A percentile compares a stretch with the other conserved stretches of the same genome.
Conservation (phyloP, 1,139 yeast species). For the Suhomyces wounanorum region DNA sequence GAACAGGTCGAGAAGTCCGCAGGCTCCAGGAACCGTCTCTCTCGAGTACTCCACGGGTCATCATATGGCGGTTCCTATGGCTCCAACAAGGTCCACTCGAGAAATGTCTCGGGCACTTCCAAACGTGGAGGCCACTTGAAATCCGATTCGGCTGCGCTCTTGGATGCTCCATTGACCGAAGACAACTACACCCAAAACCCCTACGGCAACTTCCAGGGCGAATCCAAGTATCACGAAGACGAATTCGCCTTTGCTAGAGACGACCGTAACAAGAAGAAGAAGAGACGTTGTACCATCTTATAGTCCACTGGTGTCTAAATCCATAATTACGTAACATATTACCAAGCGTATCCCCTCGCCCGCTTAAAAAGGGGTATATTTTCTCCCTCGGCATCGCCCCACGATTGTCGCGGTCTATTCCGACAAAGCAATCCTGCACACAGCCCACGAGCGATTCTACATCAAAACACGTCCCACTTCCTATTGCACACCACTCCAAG, state of each 20-base stretch:
- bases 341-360: background rate
- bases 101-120: constrained; percentile 17
- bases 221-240: constrained; percentile 37
- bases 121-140: constrained; percentile 31
- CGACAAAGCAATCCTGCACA: constrained; percentile 4
- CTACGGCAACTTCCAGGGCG: constrained; percentile 28
- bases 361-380: constrained; percentile 1
- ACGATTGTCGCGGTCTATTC: background rate
- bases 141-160: constrained; percentile 39
- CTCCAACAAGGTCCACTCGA: constrained; percentile 13
- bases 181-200: constrained; percentile 34
- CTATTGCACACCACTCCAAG: background rate
- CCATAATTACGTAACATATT: background rate
- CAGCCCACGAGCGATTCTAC: background rate
- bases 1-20: constrained; percentile 42
- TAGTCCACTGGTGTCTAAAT: constrained; percentile 12
- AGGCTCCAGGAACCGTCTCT: constrained; percentile 32
- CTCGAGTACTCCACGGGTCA: constrained; percentile 29
- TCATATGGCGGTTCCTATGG: constrained; percentile 25
- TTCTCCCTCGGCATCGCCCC: constrained; percentile 1
- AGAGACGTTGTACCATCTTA: constrained; percentile 37
- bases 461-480: constrained; percentile 1
- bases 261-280: constrained; percentile 31
- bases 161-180: constrained; percentile 44
- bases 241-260: constrained; percentile 47